Conservation (phyloP, 441 rosid species). For the Theobroma grandiflorum region DNA sequence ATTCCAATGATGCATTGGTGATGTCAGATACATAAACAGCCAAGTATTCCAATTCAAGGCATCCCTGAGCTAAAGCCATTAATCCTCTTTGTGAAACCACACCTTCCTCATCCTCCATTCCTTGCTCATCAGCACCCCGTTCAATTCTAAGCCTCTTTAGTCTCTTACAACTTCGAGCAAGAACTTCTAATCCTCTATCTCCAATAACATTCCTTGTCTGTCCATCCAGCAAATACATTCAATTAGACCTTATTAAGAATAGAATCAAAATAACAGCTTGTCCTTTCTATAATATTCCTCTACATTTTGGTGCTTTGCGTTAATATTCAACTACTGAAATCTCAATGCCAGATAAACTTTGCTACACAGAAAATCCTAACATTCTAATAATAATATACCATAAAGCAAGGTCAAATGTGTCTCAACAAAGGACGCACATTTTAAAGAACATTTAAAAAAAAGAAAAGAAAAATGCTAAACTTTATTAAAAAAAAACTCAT, state of each 20-base stretch:
- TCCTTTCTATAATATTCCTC: constrained; percentile 14
- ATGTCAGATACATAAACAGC: constrained; percentile 92
- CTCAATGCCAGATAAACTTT: constrained; percentile 1
- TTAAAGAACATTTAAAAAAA: background rate
- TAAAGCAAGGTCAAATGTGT: constrained; percentile 1
- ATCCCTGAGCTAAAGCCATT: constrained; percentile 82
- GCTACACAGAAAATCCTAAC: background rate
- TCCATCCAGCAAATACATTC: constrained; percentile 28
- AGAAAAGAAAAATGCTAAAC: background rate
- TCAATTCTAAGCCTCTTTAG: constrained; percentile 91
- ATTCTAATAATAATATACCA: background rate
- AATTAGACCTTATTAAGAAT: background rate
- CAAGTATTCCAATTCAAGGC: constrained; percentile 75
- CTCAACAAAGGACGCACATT: background rate
- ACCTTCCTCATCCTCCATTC: constrained; percentile 87
- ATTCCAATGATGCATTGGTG: constrained; percentile 76
- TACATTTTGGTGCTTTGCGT: background rate
- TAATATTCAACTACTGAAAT: background rate
- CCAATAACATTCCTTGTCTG: constrained; percentile 98
- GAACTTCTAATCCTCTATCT: constrained; percentile 88
- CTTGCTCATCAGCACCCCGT: constrained; percentile 90
- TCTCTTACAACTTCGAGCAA: constrained; percentile 70
- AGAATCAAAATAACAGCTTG: background rate
- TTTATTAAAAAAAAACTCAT: background rate
- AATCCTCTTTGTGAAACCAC: constrained; percentile 88